phyloP scores from a whole-genome alignment of 208 protist genomes.

The Trypanosoma lewisi region DNA sequence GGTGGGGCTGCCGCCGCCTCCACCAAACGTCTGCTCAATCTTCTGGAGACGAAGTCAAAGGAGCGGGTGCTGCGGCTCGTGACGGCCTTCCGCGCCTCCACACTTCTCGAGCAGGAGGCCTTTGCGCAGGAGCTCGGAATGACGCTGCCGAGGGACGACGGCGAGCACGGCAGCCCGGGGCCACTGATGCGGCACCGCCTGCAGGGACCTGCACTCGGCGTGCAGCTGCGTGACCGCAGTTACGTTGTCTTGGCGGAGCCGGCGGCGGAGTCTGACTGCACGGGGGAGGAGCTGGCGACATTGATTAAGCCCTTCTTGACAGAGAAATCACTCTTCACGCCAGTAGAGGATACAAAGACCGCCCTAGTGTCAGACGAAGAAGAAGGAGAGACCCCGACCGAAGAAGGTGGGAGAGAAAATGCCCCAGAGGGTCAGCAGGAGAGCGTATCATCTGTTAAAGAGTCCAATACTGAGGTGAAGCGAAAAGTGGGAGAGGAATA shows the following conservation, averaged over 20 bases:
- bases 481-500: not conserved
- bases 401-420: not conserved
- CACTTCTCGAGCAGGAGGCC: conserved; percentile 49
- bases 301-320: conserved; percentile 8
- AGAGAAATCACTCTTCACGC: not conserved
- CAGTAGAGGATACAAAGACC: not conserved
- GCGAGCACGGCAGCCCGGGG: not conserved
- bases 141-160: conserved; percentile 14
- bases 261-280: not conserved
- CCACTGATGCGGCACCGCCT: conserved; percentile 6
- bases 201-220: conserved; percentile 36
- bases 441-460: not conserved
- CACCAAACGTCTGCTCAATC: conserved; percentile 38
- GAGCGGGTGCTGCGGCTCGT: conserved; percentile 53
- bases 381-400: not conserved
- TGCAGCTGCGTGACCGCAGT: conserved; percentile 45
- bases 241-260: conserved; percentile 35
- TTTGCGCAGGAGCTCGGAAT: conserved; percentile 54
- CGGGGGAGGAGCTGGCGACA: not conserved
- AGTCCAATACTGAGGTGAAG: not conserved
- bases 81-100: conserved; percentile 43
- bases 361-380: conserved; percentile 15
- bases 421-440: not conserved
- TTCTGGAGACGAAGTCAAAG: conserved; percentile 51
- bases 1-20: not conserved